Percentiles rank a stretch among this genome's conserved stretches.
Evolutionary conservation across 352 stramenopile genomes (phyloP).

Genomic region (Halophytophthora polymorphica): DNA sequence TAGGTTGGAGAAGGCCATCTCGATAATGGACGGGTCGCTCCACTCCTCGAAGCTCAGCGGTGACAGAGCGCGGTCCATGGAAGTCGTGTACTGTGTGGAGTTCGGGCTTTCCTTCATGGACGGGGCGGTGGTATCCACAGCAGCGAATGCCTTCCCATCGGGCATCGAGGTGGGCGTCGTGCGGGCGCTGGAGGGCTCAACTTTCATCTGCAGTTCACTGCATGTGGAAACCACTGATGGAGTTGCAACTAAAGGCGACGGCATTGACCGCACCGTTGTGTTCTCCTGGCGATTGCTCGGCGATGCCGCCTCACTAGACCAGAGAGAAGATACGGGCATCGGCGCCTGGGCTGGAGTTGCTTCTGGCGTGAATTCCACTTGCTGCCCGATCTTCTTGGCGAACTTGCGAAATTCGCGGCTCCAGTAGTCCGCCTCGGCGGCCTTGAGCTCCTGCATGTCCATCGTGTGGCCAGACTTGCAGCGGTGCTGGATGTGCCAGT

Average conservation of each 20-base stretch:
- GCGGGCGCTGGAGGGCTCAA: not conserved
- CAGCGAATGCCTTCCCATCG: slow-evolving; percentile 1
- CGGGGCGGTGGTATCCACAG: slow-evolving; percentile 13
- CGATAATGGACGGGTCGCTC: slow-evolving; percentile 47
- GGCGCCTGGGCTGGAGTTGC: not conserved
- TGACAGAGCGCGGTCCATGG: slow-evolving; percentile 31
- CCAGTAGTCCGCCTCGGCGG: slow-evolving; percentile 70
- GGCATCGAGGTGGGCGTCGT: not conserved
- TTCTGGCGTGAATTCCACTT: slow-evolving; percentile 30
- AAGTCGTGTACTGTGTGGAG: slow-evolving; percentile 6
- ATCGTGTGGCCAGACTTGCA: slow-evolving; percentile 57
- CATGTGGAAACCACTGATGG: slow-evolving; percentile 7
- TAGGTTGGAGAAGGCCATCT: slow-evolving; percentile 43
- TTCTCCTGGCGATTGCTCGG: not conserved
- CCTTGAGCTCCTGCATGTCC: slow-evolving; percentile 67
- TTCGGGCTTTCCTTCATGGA: slow-evolving; percentile 25
- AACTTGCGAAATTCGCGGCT: slow-evolving; percentile 67
- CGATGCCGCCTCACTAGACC: not conserved
- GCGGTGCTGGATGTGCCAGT: slow-evolving; percentile 78
- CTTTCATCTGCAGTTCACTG: slow-evolving; percentile 4
- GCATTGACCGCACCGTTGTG: not conserved
- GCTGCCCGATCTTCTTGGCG: slow-evolving; percentile 58
- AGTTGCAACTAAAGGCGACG: slow-evolving; percentile 9
- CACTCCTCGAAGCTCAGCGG: slow-evolving; percentile 65
- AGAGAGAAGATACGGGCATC: not conserved